Percentiles rank a stretch among this genome's conserved stretches.
phyloP scores from a whole-genome alignment of 2,329 filamentous ascomycete genomes.

The Calcarisporium arbuscula region DNA sequence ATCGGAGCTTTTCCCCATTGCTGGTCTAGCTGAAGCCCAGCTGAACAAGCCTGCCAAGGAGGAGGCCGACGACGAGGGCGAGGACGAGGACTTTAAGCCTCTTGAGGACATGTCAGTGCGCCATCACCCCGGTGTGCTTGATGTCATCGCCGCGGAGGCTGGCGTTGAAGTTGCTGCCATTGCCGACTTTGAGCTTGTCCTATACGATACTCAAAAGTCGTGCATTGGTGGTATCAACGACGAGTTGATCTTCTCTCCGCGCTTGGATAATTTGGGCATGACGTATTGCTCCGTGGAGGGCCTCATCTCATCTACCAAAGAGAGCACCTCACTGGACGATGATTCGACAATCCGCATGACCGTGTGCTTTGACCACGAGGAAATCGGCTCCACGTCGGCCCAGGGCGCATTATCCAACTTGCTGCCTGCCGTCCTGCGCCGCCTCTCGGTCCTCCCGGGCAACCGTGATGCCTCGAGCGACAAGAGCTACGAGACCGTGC shows the following conservation, averaged over 20 bases:
- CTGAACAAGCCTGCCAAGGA: constrained; percentile 67
- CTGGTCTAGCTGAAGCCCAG: constrained; percentile 79
- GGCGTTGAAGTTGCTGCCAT: constrained; percentile 65
- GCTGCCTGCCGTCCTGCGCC: constrained; percentile 77
- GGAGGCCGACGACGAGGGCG: constrained; percentile 28
- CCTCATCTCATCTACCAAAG: constrained; percentile 70
- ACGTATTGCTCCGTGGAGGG: constrained; percentile 87
- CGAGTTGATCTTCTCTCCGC: constrained; percentile 93
- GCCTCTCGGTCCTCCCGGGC: constrained; percentile 73
- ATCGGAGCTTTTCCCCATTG: constrained; percentile 89
- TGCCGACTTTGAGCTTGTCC: constrained; percentile 90
- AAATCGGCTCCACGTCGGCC: constrained; percentile 87
- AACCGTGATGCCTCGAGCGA: constrained; percentile 61
- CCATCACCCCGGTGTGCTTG: constrained; percentile 82
- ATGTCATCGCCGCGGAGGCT: constrained; percentile 76
- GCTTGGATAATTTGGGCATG: constrained; percentile 94
- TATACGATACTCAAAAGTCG: constrained; percentile 92
- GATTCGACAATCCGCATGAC: constrained; percentile 85
- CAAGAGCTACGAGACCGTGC: constrained; percentile 48
- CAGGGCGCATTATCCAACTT: constrained; percentile 93
- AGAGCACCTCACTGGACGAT: constrained; percentile 58
- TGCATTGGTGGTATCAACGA: constrained; percentile 84
- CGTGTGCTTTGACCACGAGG: constrained; percentile 94
- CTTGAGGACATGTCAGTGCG: constrained; percentile 72
- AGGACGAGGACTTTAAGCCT: constrained; percentile 60